These are phyloP conservation scores for Ichthyophthirius multifiliis DNA, from an alignment of 169 alveolate genomes.

Conservation along the genomic window DNA sequence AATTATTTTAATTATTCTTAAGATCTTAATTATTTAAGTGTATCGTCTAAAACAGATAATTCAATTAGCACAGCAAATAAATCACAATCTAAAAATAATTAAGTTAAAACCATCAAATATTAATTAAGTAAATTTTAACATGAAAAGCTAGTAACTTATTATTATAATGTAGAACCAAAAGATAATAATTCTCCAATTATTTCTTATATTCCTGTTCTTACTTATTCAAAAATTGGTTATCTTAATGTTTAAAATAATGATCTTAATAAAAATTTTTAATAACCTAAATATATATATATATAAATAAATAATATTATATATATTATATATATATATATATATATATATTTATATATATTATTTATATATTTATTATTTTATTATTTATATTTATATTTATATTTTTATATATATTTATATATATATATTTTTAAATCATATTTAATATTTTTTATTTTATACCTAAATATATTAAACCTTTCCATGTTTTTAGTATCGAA, in stretches of 20 bases:
- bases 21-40: background rate
- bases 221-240: conserved; percentile 16
- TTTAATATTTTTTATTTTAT: too few relatives aligned
- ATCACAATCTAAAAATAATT: conserved; percentile 30
- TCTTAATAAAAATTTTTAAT: conserved; percentile 20
- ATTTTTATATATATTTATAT: too few relatives aligned
- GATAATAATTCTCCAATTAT: conserved; percentile 10
- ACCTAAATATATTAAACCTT: conserved; percentile 17
- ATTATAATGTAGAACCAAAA: conserved; percentile 23
- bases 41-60: conserved; percentile 9
- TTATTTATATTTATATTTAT: too few relatives aligned
- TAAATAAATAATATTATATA: too few relatives aligned
- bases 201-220: conserved; percentile 28
- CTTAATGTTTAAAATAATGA: conserved; percentile 24
- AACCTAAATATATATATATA: too few relatives aligned
- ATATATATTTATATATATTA: too few relatives aligned
- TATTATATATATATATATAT: too few relatives aligned
- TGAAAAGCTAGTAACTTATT: conserved; percentile 25
- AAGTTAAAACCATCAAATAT: conserved; percentile 16
- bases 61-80: conserved; percentile 22
- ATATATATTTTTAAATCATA: too few relatives aligned
- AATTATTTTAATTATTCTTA: conserved; percentile 18
- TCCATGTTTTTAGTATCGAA: conserved; percentile 16
- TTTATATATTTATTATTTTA: too few relatives aligned
- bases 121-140: conserved; percentile 18